Evolutionary conservation across 192 early-diverging fungal genomes (phyloP), one percentile per base, ranked within the genome.

Genomic region (Mortierella alpina): DNA sequence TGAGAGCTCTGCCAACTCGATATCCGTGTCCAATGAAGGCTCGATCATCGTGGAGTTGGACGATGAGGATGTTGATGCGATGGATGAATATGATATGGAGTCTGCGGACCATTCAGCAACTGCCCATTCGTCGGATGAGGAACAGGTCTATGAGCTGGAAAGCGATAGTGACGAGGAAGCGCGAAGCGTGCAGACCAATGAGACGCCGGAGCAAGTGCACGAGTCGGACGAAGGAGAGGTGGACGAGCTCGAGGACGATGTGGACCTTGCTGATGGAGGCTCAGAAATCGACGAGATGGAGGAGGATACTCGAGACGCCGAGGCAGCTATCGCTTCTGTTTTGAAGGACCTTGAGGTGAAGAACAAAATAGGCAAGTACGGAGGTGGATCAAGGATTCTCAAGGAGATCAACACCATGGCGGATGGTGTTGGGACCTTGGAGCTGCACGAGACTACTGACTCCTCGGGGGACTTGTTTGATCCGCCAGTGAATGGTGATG

Each of bases 141-240:
- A 68, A 13, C 44, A 72, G 46, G 49, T 49, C 4, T 51, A 66
- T n/a, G 73, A 82, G 42, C 79, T 71, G 18, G 82, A 82, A 41
- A 31, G 52, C 18, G 62, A 69, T 15, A 60, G n/a, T 23, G 63
- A 55, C n/a, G 23, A 55, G 47, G 20, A 48, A 22, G 6, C n/a
- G 48, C 9, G 52, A 48, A 72, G 39, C 18, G 20, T 53, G 59
- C 51, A 42, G 46, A 40, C 15, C 58, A 63, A 54, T 17, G 55
- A 56, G 41, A 39, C 11, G 14, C 56, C 54, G 66, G 55, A 12
- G 6, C 53, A 17, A 40, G 63, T 14, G 31, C 17, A 72, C n/a
- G 42, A 53, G 52, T 60, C 14, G 14, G 52, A 22, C 39, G 18
- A 70, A 67, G 59, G 66, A 58, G 56, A 58, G 31, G 20, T 14